Conservation (phyloP, 1,284 basidiomycete species). For the Golubevia sp. region DNA sequence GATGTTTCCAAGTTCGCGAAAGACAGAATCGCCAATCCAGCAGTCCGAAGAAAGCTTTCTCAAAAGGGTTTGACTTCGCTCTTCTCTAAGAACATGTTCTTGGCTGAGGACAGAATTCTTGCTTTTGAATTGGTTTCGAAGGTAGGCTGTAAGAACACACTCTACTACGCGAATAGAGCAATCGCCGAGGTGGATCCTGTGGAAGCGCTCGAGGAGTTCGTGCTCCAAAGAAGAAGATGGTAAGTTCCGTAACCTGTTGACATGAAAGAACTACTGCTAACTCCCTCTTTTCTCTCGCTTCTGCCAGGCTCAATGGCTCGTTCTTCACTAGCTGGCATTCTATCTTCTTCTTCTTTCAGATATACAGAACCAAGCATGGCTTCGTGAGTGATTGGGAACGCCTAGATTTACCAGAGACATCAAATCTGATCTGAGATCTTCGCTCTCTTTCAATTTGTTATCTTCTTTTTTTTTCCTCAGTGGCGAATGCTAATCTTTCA, state of each 20-base stretch:
- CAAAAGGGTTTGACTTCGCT: not conserved
- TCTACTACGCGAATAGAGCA: conserved; percentile 21
- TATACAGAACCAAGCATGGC: conserved; percentile 14
- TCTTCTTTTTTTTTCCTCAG: too few species aligned
- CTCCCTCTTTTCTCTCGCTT: not conserved
- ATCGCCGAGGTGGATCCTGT: conserved; percentile 17
- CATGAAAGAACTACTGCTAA: not conserved
- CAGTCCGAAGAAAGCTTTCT: not conserved
- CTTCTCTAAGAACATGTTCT: conserved; percentile 14
- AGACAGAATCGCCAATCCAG: not conserved
- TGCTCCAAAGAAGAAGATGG: conserved; percentile 14
- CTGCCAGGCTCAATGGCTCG: conserved; percentile 14
- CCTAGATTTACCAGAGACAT: too few species aligned
- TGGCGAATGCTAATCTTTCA: conserved; percentile 13
- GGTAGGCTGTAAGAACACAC: conserved; percentile 9
- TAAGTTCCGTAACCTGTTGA: not conserved
- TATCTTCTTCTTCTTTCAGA: conserved; percentile 6
- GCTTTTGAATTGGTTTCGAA: conserved; percentile 21
- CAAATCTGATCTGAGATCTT: too few species aligned
- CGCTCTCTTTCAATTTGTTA: too few species aligned
- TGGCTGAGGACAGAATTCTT: conserved; percentile 22
- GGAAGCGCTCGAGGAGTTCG: conserved; percentile 15
- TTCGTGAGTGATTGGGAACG: too few species aligned
- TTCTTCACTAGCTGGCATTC: conserved; percentile 16
- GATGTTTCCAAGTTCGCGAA: not conserved